Conservation (phyloP, 2,329 filamentous ascomycete species). For the Calonectria pseudoturangicola region DNA sequence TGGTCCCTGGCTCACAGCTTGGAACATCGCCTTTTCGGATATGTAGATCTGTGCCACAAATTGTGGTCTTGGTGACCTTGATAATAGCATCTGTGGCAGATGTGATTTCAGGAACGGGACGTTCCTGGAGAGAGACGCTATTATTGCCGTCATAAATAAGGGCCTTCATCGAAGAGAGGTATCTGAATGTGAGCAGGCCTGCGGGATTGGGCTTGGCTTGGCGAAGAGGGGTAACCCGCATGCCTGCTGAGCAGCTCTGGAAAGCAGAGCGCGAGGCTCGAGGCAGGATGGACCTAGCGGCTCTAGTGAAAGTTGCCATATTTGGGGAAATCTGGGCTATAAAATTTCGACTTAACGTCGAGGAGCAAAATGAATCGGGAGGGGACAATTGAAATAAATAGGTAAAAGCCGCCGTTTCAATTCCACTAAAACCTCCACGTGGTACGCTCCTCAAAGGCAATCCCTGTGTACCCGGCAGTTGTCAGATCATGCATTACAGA, state of each 20-base stretch:
- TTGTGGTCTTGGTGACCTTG: conserved; percentile 67
- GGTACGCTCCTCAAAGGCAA: not conserved
- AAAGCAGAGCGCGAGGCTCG: conserved; percentile 9
- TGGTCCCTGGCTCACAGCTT: conserved; percentile 64
- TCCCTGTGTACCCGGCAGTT: conserved; percentile 4
- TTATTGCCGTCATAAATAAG: conserved; percentile 64
- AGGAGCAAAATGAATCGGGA: not conserved
- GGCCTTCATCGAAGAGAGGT: conserved; percentile 63
- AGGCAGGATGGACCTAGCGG: conserved; percentile 2
- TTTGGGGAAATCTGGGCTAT: too few relatives aligned
- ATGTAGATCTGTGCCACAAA: conserved; percentile 74
- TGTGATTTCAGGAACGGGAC: conserved; percentile 63
- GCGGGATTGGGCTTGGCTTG: not conserved
- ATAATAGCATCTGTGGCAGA: conserved; percentile 69
- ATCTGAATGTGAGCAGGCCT: not conserved
- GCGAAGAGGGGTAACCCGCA: conserved; percentile 9
- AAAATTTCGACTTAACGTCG: not conserved
- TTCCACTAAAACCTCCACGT: not conserved
- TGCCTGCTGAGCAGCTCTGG: not conserved
- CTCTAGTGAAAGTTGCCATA: not conserved
- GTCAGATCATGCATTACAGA: conserved; percentile 9
- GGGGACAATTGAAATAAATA: conserved; percentile 5
- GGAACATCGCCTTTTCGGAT: conserved; percentile 73
- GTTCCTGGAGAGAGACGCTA: conserved; percentile 62
- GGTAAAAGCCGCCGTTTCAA: not conserved